Conservation (phyloP, 1,139 yeast genomes). For the Yamadazyma dushanensis region DNA sequence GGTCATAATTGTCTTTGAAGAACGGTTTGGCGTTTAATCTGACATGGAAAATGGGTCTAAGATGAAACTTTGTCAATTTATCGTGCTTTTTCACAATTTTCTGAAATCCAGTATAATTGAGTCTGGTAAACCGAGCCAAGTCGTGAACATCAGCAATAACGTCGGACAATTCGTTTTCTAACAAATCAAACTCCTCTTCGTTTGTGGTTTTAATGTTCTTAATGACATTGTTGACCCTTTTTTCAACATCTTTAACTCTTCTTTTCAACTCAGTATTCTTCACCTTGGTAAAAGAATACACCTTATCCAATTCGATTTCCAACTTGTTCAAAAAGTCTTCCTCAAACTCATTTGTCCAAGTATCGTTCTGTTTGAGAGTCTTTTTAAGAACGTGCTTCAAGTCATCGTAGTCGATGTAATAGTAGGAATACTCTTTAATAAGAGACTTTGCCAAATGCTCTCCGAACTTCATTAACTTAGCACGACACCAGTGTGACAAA, state of each 20-base stretch:
- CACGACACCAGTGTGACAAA: too few species aligned
- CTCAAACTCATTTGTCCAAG: conserved; percentile 77
- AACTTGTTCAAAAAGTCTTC: conserved; percentile 73
- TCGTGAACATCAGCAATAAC: conserved; percentile 97
- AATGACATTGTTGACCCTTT: conserved; percentile 64
- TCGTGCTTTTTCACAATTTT: conserved; percentile 96
- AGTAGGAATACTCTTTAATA: conserved; percentile 82
- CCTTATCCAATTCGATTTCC: conserved; percentile 86
- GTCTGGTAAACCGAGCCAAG: conserved; percentile 85
- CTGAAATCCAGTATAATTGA: conserved; percentile 95
- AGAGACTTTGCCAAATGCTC: conserved; percentile 72
- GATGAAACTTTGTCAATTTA: conserved; percentile 77
- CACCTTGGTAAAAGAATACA: conserved; percentile 84
- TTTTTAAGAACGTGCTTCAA: conserved; percentile 77
- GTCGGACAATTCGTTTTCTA: conserved; percentile 89
- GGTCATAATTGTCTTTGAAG: conserved; percentile 91
- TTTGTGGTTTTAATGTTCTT: conserved; percentile 37
- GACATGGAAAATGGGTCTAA: conserved; percentile 91
- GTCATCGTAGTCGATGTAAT: conserved; percentile 88
- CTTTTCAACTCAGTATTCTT: conserved; percentile 82
- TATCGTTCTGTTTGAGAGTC: conserved; percentile 54
- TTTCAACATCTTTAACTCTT: conserved; percentile 79
- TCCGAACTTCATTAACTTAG: conserved; percentile 85
- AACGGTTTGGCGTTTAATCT: conserved; percentile 92
- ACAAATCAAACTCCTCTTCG: conserved; percentile 85